Evolutionary conservation across 768 basidiomycete species (phyloP).

Genomic region (Pleurotus djamor): DNA sequence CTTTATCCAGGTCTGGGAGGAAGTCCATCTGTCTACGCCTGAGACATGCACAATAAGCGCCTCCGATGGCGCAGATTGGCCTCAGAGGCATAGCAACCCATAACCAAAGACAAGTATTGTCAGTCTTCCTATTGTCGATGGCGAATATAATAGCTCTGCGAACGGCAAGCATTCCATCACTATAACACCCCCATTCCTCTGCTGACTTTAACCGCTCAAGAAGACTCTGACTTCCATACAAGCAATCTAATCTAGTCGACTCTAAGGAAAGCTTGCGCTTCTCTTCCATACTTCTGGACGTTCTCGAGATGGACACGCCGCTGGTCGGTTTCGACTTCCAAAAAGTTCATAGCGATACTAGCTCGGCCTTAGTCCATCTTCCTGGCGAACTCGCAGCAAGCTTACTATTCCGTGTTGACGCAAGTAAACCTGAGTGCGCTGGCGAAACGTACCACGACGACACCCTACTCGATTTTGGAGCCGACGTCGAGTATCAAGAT

Average conservation of each 20-base stretch:
- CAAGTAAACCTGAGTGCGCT: too few species aligned
- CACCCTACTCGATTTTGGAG: too few species aligned
- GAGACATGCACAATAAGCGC: neutral
- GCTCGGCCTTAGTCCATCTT: too few species aligned
- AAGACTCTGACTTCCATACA: neutral
- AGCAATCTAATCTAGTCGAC: neutral
- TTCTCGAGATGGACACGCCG: neutral
- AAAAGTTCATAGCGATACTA: too few species aligned
- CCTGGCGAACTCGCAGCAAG: too few species aligned
- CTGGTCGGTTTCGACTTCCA: neutral
- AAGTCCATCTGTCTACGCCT: too few species aligned
- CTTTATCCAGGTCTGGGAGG: too few species aligned
- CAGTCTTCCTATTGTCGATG: neutral
- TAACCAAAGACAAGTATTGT: neutral
- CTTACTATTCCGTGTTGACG: too few species aligned
- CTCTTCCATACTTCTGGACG: neutral
- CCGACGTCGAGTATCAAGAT: too few species aligned
- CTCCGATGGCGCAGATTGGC: neutral
- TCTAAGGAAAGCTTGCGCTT: neutral
- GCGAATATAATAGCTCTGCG: neutral
- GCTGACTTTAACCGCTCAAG: neutral
- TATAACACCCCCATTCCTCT: neutral
- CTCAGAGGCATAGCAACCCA: neutral
- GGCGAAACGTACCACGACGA: too few species aligned
- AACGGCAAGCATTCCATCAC: neutral